Percentiles rank a stretch among this genome's conserved stretches.
phyloP scores from a whole-genome alignment of 192 early-diverging fungal species.

The Backusella westeae region DNA sequence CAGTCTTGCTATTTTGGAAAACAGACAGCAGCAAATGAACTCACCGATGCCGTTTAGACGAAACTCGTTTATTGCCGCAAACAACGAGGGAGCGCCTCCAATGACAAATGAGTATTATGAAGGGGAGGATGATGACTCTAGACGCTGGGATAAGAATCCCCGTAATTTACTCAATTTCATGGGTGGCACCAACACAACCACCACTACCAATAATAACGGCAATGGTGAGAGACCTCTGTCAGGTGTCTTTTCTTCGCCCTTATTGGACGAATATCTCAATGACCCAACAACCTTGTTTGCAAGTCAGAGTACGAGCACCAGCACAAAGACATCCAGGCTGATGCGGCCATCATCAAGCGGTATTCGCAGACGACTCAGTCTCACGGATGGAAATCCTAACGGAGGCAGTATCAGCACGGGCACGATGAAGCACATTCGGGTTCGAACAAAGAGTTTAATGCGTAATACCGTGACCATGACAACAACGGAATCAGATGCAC shows the following conservation, averaged over 20 bases:
- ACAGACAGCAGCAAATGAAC: background rate
- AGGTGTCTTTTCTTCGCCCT: background rate
- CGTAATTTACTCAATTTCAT: conserved; percentile 24
- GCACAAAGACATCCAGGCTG: conserved; percentile 1
- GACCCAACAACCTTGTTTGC: background rate
- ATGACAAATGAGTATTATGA: conserved; percentile 32
- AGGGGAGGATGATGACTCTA: conserved; percentile 53
- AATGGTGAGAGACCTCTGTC: conserved; percentile 21
- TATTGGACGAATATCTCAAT: conserved; percentile 8
- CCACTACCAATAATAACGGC: background rate
- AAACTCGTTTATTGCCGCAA: conserved; percentile 18
- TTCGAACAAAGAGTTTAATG: conserved; percentile 28
- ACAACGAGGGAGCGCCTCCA: conserved; percentile 15
- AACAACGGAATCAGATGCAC: background rate
- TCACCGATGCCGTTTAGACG: conserved; percentile 29
- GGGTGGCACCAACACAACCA: conserved; percentile 12
- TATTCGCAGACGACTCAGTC: conserved; percentile 47
- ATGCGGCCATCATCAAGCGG: conserved; percentile 29
- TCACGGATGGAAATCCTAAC: conserved; percentile 17
- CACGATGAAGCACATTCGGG: conserved; percentile 8
- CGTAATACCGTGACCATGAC: conserved; percentile 17
- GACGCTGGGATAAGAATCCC: conserved; percentile 40
- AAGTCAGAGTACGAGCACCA: background rate
- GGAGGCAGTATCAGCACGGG: background rate
- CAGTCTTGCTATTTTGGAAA: conserved; percentile 7